These are phyloP conservation scores for Fraxinus cuspidata DNA, from an alignment of 257 asterid species.

Conservation along the genomic window DNA sequence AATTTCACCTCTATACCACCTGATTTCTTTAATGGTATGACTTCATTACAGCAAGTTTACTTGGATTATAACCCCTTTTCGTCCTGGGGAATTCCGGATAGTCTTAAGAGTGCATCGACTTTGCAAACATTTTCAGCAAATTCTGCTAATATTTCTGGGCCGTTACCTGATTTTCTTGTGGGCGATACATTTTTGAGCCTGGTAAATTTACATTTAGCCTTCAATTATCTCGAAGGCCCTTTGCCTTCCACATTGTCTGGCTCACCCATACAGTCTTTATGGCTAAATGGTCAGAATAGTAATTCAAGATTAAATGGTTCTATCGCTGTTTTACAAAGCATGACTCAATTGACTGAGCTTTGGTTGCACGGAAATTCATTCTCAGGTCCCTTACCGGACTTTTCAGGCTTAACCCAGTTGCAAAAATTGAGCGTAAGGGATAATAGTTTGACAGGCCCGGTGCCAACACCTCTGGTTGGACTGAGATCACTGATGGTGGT, in stretches of 20 bases:
- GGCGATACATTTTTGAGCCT: constrained; percentile 45
- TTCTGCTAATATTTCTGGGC: constrained; percentile 50
- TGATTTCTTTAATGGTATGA: constrained; percentile 82
- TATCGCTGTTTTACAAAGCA: constrained; percentile 50
- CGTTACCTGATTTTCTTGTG: constrained; percentile 60
- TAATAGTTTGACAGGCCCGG: constrained; percentile 64
- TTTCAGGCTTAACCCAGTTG: constrained; percentile 42
- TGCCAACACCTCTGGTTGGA: constrained; percentile 53
- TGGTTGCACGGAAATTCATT: constrained; percentile 70
- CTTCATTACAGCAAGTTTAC: constrained; percentile 43
- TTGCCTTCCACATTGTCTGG: constrained; percentile 58
- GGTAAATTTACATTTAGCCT: constrained; percentile 43
- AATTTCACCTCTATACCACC: constrained; percentile 60
- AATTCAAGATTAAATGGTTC: constrained; percentile 53
- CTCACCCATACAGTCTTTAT: constrained; percentile 49
- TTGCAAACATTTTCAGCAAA: constrained; percentile 62
- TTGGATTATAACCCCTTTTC: constrained; percentile 63
- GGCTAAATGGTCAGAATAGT: constrained; percentile 65
- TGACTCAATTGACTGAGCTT: constrained; percentile 48
- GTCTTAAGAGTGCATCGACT: constrained; percentile 42
- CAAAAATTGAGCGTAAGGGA: constrained; percentile 58
- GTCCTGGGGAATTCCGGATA: constrained; percentile 60
- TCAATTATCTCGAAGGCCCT: constrained; percentile 65
- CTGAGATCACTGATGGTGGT: constrained; percentile 45
- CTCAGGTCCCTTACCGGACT: constrained; percentile 68